Evolutionary conservation across 1,284 basidiomycete genomes (phyloP).

Genomic region (Pisolithus thermaeus): DNA sequence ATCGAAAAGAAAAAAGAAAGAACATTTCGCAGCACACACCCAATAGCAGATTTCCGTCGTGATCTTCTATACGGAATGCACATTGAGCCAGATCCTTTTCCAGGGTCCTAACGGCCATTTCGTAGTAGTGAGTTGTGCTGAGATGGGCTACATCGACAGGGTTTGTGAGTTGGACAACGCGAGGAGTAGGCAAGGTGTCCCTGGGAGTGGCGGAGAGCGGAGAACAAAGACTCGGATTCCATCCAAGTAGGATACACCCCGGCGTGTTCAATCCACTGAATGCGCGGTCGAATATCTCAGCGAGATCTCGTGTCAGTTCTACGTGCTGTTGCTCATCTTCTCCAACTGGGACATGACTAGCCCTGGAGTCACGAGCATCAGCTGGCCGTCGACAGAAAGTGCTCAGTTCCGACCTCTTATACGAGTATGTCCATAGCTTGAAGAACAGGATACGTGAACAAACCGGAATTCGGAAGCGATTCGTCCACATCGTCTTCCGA

Average conservation of each 20-base stretch:
- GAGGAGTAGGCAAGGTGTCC: slow-evolving; percentile 15
- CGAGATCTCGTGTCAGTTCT: too few relatives aligned
- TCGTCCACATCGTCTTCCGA: too few relatives aligned
- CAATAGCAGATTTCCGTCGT: slow-evolving; percentile 13
- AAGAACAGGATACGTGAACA: too few relatives aligned
- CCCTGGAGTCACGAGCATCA: too few relatives aligned
- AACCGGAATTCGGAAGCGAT: too few relatives aligned
- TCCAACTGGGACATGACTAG: too few relatives aligned
- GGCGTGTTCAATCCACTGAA: slow-evolving; percentile 10
- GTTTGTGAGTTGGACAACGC: slow-evolving; percentile 17
- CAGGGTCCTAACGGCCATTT: slow-evolving; percentile 8
- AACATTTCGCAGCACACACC: background rate
- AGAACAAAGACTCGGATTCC: slow-evolving; percentile 9
- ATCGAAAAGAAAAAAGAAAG: too few relatives aligned
- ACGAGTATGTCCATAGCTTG: too few relatives aligned
- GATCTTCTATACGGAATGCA: slow-evolving; percentile 21
- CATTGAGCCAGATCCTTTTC: background rate
- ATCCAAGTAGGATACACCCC: slow-evolving; percentile 2
- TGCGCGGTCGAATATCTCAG: too few relatives aligned
- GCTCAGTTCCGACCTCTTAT: too few relatives aligned
- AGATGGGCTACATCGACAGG: slow-evolving; percentile 15
- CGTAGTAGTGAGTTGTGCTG: slow-evolving; percentile 11
- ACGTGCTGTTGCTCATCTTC: too few relatives aligned
- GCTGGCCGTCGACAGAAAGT: too few relatives aligned
- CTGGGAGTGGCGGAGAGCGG: slow-evolving; percentile 10